Evolutionary conservation across 2,329 filamentous ascomycete genomes (phyloP), one percentile per base, ranked within the genome.

Genomic region (Penicillium sp.): DNA sequence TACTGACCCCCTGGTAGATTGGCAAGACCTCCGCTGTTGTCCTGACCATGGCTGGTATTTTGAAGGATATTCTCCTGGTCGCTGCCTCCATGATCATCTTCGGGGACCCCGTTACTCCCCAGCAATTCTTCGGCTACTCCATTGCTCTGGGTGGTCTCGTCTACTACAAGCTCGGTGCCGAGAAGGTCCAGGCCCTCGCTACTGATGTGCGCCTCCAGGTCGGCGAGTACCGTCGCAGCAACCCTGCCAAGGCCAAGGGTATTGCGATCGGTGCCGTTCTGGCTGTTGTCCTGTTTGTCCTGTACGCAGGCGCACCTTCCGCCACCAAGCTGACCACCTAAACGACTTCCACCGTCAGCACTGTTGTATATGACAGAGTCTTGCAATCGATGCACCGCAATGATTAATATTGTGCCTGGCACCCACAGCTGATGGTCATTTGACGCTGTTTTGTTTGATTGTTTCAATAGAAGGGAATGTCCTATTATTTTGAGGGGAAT

Each of bases 61-160:
- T 89, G 56, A 90, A 90, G 67, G 84, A 86, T 59, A 87, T 90
- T 45, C 76, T 90, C 39, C 80, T 92, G 37, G 84, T 90, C 48
- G 69, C 75, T 44, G 73, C 78, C 38, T 85, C 82, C 39, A 82
- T 89, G 63, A 58, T 85, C 54, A 81, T 89, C 59, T 89, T 84
- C 80, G 71, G 73, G 46, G 85, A 84, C 41, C 73, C 76, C 32
- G 80, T 90, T 56, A 74, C 79, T 14, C 59, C 69, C 18, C 72
- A 86, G 42, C 85, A 92, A 65, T 75, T 77, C 51, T 70, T 87
- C 57, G 85, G 85, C 49, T 90, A 90, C 71, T 67, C 71, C 56
- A 76, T 88, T 54, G 84, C 85, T 28, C 73, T 80, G 20, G 70
- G 65, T 40, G 77, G 77, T 48, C 69, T 80, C 31, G 61, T 79